These are phyloP conservation scores for Botryotinia calthae DNA, from an alignment of 2,329 filamentous ascomycete species.

Conservation along the genomic window DNA sequence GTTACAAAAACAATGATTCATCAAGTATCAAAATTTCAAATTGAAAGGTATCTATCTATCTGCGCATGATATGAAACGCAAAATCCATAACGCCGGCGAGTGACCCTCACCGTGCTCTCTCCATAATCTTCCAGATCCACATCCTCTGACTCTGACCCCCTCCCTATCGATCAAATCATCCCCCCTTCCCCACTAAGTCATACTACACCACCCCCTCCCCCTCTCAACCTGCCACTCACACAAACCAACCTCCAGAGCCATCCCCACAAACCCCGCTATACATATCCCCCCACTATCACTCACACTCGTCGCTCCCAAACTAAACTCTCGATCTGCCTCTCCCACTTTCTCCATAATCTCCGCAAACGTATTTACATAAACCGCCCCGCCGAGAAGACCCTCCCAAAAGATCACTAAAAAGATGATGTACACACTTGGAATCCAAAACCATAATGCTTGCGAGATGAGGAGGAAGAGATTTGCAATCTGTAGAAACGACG, in stretches of 20 bases:
- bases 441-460: slow-evolving; percentile 76
- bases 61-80: not conserved
- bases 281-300: slow-evolving; percentile 91
- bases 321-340: slow-evolving; percentile 81
- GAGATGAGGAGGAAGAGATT: slow-evolving; percentile 73
- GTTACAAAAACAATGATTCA: not conserved
- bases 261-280: slow-evolving; percentile 79
- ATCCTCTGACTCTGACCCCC: not conserved
- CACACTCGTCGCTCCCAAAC: slow-evolving; percentile 82
- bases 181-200: not conserved
- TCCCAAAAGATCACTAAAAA: slow-evolving; percentile 92
- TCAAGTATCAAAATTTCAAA: not conserved
- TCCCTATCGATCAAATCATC: not conserved
- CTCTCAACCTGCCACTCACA: slow-evolving; percentile 83
- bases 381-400: slow-evolving; percentile 81
- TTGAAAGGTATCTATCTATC: not conserved
- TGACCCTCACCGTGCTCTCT: no score
- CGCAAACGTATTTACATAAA: slow-evolving; percentile 95
- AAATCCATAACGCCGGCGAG: not conserved
- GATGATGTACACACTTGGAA: slow-evolving; percentile 83
- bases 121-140: no score
- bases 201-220: slow-evolving; percentile 70
- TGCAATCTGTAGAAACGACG: slow-evolving; percentile 74
- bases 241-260: slow-evolving; percentile 75
- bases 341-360: slow-evolving; percentile 85